Evolutionary conservation across 1,139 yeast species (phyloP).

Genomic region (Saccharomyces hybrid): DNA sequence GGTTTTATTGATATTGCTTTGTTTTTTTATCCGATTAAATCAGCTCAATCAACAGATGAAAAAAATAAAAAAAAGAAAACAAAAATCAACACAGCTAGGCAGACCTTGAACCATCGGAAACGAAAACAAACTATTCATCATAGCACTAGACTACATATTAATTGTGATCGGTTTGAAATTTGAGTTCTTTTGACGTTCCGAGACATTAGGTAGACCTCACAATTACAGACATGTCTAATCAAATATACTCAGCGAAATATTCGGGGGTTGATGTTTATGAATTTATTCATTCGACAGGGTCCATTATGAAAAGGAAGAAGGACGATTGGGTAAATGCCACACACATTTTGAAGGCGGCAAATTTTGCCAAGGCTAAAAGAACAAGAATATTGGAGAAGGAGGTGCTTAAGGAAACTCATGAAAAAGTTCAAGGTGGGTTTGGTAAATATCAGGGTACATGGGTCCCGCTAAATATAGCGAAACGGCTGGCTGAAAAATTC

Average conservation of each 20-base stretch:
- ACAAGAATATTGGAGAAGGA: slow-evolving; percentile 89
- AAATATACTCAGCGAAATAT: slow-evolving; percentile 70
- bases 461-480: slow-evolving; percentile 71
- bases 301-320: slow-evolving; percentile 84
- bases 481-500: slow-evolving; percentile 56
- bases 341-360: slow-evolving; percentile 87
- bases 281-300: slow-evolving; percentile 68
- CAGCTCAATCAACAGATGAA: background rate
- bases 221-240: slow-evolving; percentile 21
- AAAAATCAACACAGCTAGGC: background rate
- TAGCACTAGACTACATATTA: background rate
- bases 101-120: background rate
- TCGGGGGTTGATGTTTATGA: slow-evolving; percentile 89
- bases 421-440: slow-evolving; percentile 94
- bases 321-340: slow-evolving; percentile 99
- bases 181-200: background rate
- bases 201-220: background rate
- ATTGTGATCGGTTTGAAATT: background rate
- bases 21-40: background rate
- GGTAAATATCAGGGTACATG: slow-evolving; percentile 98
- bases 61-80: background rate
- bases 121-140: background rate
- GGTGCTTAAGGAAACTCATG: slow-evolving; percentile 79
- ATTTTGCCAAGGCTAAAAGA: slow-evolving; percentile 88
- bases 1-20: background rate